A percentile compares a stretch with the other conserved stretches of the same genome.
Conservation (phyloP, 2,329 filamentous ascomycete genomes). For the Magnaporthales sp. region DNA sequence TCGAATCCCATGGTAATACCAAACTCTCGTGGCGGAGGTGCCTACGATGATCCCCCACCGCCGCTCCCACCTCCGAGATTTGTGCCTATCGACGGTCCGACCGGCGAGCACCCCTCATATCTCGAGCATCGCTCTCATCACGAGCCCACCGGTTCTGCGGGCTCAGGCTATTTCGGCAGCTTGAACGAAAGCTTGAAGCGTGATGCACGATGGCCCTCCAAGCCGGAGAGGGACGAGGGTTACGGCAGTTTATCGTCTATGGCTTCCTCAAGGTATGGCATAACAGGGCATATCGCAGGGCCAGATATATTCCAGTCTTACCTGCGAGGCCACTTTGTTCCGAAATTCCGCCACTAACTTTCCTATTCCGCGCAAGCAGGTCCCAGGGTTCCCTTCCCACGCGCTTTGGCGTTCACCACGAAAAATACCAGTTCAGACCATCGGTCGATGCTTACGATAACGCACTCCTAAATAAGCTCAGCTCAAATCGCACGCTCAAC, state of each 20-base stretch:
- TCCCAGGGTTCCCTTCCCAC: slow-evolving; percentile 29
- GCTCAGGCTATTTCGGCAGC: slow-evolving; percentile 4
- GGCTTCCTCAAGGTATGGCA: slow-evolving; percentile 19
- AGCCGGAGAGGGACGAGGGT: slow-evolving; percentile 13
- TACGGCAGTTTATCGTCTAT: slow-evolving; percentile 30
- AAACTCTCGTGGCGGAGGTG: slow-evolving; percentile 17
- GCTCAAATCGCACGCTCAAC: slow-evolving; percentile 35
- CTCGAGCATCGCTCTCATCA: slow-evolving; percentile 8
- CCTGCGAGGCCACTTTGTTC: slow-evolving; percentile 1
- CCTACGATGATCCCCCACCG: slow-evolving; percentile 24
- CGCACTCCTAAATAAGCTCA: slow-evolving; percentile 46
- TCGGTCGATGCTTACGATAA: slow-evolving; percentile 39
- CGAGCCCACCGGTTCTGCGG: slow-evolving; percentile 2
- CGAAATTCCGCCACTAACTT: neutral
- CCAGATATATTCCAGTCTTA: slow-evolving; percentile 11
- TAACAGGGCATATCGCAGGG: neutral
- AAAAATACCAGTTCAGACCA: slow-evolving; percentile 37
- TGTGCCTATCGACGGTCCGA: slow-evolving; percentile 18
- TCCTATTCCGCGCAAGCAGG: slow-evolving; percentile 6
- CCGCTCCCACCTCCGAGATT: slow-evolving; percentile 25
- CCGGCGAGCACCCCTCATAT: slow-evolving; percentile 9
- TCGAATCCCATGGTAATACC: slow-evolving; percentile 28
- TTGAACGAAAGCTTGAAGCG: slow-evolving; percentile 1
- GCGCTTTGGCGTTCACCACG: slow-evolving; percentile 41
- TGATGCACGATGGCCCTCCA: slow-evolving; percentile 5